These are phyloP conservation scores for Fusarium sp. DNA, from an alignment of 2,329 filamentous ascomycete genomes.

Conservation along the genomic window DNA sequence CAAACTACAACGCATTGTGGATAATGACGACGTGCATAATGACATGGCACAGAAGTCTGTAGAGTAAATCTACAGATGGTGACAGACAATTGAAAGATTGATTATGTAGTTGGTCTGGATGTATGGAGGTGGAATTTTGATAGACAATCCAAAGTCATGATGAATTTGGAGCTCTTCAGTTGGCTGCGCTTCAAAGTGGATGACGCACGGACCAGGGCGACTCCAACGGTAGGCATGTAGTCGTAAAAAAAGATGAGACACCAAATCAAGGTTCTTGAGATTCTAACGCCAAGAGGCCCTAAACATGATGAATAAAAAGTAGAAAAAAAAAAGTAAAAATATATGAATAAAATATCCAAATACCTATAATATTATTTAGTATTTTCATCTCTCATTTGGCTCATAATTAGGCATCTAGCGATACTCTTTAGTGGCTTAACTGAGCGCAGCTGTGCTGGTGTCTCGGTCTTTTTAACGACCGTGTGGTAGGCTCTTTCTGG, in stretches of 20 bases:
- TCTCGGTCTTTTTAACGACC: too few species aligned
- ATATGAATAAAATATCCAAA: too few species aligned
- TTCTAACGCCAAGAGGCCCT: too few species aligned
- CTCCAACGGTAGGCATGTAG: not conserved
- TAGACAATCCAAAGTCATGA: conserved; percentile 43
- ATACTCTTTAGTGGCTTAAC: too few species aligned
- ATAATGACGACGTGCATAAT: conserved; percentile 42
- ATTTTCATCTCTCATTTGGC: not conserved
- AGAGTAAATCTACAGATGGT: conserved; percentile 21
- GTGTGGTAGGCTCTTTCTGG: conserved; percentile 28
- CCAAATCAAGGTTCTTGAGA: too few species aligned
- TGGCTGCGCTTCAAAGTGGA: conserved; percentile 28
- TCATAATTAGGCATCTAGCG: too few species aligned
- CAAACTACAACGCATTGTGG: conserved; percentile 43
- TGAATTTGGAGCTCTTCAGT: conserved; percentile 39
- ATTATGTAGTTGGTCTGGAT: conserved; percentile 1
- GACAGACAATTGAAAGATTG: not conserved
- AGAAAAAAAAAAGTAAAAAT: too few species aligned
- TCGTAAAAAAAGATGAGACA: too few species aligned
- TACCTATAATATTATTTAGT: not conserved
- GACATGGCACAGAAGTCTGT: conserved; percentile 46
- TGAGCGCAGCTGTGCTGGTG: too few species aligned
- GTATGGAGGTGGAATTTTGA: conserved; percentile 3
- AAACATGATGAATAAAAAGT: too few species aligned
- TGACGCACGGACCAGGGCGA: conserved; percentile 36